Percentiles rank a stretch among this genome's conserved stretches.
These are phyloP conservation scores for Brassica napus DNA, from an alignment of 345 rosid species.

Conservation along the genomic window Da-Ae NC_063441.1:1629001-1629500, in stretches of 20 bases:
- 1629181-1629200: background rate
- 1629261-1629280: background rate
- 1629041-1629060: background rate
- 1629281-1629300: background rate
- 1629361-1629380: background rate
- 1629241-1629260: background rate
- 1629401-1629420: too few species aligned
- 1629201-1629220: background rate
- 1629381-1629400: background rate
- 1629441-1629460: background rate
- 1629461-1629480: background rate
- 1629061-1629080: background rate
- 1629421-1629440: too few species aligned
- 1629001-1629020: background rate
- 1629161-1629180: background rate
- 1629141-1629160: background rate
- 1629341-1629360: background rate
- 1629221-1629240: background rate
- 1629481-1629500: background rate
- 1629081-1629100: background rate
- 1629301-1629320: background rate
- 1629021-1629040: background rate
- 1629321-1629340: background rate
- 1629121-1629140: background rate
- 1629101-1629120: background rate